Base-by-base conservation (phyloP, 257 asterid species). In the Penstemon barbatus region DNA sequence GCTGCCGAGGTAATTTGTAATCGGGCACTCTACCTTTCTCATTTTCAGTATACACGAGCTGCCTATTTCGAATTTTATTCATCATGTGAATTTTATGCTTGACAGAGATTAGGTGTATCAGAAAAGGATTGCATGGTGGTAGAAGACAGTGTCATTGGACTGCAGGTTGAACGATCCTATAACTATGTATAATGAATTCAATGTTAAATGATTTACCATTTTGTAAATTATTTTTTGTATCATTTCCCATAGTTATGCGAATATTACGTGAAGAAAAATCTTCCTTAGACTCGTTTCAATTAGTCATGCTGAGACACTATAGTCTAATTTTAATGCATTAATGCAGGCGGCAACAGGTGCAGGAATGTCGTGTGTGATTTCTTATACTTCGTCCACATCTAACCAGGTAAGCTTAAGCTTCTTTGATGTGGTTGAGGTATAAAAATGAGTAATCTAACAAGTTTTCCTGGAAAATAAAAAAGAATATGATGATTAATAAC, bases 141-240 rank as follows among this genome's bases (percentile, higher is more conserved):
- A 60, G 99, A 94, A 80, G 97, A 94, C 66, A 91, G 99, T 70
- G 92, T 94, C 79, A 94, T 94, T 60, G 97, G 99, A 36, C 86
- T 94, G 53, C 96, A 88, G 97, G 98, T 93, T 84, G 41, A 25
- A 25, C 33, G 33, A 10, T 74, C 50, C 57, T 57, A 7, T 38
- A 50, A 39, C 45, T 45, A 12, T 25, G 33, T 25, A 25, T 49
- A 11, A 50, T 15, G 55, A 65, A 36, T 10, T 71, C 40, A 5
- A 18, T 62, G n/a, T 25, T 25, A 1, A 25, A 25, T 25, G 33
- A 25, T 25, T 25, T 25, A 25, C 33, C 33, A 25, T 25, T 25
- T 25, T 25, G 33, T 25, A 25, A 25, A 25, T 25, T 25, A 25
- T 1, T 25, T 25, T 25, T 25, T 25, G 33, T 25, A 25, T 25